Evolutionary conservation across 805 yeast species (phyloP).

Genomic region (Lipomyces starkeyi): DNA sequence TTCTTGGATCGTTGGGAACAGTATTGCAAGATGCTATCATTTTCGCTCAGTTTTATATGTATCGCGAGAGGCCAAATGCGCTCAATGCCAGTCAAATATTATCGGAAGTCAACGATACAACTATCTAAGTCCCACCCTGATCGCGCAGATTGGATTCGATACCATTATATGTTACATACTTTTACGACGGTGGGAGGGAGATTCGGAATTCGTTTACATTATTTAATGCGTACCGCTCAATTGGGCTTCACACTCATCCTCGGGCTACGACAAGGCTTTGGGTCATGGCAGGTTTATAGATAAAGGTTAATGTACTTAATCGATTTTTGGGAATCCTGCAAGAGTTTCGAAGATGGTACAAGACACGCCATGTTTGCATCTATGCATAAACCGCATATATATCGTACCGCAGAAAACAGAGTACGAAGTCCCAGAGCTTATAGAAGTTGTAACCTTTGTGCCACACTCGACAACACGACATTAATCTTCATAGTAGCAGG

Average conservation of each 20-base stretch:
- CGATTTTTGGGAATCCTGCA: neutral
- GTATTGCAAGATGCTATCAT: conserved; percentile 71
- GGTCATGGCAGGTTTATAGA: neutral
- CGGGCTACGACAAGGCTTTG: neutral
- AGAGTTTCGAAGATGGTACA: neutral
- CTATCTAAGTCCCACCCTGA: neutral
- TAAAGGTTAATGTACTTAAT: neutral
- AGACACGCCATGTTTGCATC: neutral
- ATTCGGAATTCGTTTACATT: neutral
- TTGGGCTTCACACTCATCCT: neutral
- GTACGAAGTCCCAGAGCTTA: too few relatives aligned
- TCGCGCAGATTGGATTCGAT: neutral
- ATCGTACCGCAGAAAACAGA: neutral
- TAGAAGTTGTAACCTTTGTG: too few relatives aligned
- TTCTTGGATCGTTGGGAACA: conserved; percentile 79
- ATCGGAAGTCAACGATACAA: neutral
- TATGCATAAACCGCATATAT: neutral
- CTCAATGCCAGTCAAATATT: neutral
- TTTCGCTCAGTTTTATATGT: conserved; percentile 69
- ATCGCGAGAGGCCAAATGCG: conserved; percentile 48
- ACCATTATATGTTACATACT: neutral
- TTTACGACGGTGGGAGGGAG: neutral
- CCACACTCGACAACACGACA: neutral
- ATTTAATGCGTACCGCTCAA: neutral
- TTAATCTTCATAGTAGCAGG: neutral